Base-by-base conservation (phyloP, 169 alveolate genomes). In the Plasmodium gallinaceum region DNA sequence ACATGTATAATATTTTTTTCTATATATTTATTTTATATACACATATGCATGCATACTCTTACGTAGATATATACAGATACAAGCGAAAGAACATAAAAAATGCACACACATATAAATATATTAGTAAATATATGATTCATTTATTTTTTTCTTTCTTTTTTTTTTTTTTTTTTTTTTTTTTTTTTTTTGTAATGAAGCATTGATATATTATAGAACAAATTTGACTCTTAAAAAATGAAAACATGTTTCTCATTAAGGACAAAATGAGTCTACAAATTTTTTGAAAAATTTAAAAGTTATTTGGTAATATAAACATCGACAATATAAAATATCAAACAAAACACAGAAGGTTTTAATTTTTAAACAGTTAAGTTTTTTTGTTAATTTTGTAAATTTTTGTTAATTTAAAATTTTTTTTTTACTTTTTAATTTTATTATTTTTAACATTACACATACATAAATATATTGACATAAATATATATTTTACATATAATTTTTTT, bases 281-380 rank as follows among this genome's bases (percentile, higher is more conserved):
- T 69, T 69, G 42, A 39, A 69, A 32, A 9, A 32, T 26, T 5
- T 39, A 32, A 69, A 69, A 48, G 48, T n/a, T 16, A 26, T 69
- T 46, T 46, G 78, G 62, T 37, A 65, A 46, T 76, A 65, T 42
- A 32, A 8, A 64, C 39, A 76, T 64, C 39, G 4, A 32, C 39
- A n/a, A n/a, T n/a, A 76, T 5, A 76, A 48, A 39, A 16, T 24
- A 61, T 18, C n/a, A 60, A 22, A 65, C 43, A 45, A 76, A 42
- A 10, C 46, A 76, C 62, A 76, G 89, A 70, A 76, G 89, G 89
- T 76, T 76, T 74, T 76, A 76, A 76, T 76, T 76, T 76, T 76
- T 76, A 76, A 76, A 76, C 76, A 76, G 46, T 76, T 76, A 57
- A 76, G 89, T 76, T 76, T 76, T 76, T 76, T 76, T 76, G 75